Conservation (phyloP, 2,329 filamentous ascomycete genomes). For the Leptoxyphium fumago region DNA sequence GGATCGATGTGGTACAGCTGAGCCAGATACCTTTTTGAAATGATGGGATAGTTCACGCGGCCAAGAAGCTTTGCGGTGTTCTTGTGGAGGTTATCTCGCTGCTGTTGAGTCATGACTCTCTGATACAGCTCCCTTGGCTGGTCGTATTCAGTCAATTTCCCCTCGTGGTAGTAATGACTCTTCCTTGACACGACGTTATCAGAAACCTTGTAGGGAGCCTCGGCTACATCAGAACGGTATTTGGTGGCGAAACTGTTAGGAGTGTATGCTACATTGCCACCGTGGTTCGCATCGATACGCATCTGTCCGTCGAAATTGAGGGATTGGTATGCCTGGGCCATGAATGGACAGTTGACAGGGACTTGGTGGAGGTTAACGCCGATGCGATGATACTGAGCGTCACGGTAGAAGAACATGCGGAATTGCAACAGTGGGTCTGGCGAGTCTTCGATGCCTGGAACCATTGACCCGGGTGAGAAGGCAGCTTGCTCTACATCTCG, state of each 20-base stretch:
- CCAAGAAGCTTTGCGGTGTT: constrained; percentile 31
- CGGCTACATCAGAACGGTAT: constrained; percentile 37
- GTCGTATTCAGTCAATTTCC: constrained; percentile 37
- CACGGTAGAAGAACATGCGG: constrained; percentile 48
- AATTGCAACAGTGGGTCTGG: constrained; percentile 48
- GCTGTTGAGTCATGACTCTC: constrained; percentile 32
- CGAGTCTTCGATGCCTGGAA: constrained; percentile 47
- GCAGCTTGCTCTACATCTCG: constrained; percentile 54
- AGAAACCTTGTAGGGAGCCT: constrained; percentile 34
- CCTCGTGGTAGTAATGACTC: constrained; percentile 41
- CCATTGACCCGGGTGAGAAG: constrained; percentile 50
- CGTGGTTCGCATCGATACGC: constrained; percentile 33
- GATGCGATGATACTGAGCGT: constrained; percentile 35
- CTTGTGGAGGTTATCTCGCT: constrained; percentile 30
- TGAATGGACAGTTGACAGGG: constrained; percentile 22
- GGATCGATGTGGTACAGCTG: constrained; percentile 37
- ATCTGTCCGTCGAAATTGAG: constrained; percentile 37
- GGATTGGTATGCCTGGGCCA: constrained; percentile 31
- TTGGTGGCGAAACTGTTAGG: constrained; percentile 39
- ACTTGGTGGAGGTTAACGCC: constrained; percentile 37
- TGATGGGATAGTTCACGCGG: constrained; percentile 16
- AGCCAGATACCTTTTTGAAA: constrained; percentile 34
- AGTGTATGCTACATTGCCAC: constrained; percentile 35
- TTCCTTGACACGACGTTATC: constrained; percentile 38
- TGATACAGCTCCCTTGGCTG: constrained; percentile 36